phyloP scores from a whole-genome alignment of 371 early-diverging fungal species.

The Haplosporangium sp. region DNA sequence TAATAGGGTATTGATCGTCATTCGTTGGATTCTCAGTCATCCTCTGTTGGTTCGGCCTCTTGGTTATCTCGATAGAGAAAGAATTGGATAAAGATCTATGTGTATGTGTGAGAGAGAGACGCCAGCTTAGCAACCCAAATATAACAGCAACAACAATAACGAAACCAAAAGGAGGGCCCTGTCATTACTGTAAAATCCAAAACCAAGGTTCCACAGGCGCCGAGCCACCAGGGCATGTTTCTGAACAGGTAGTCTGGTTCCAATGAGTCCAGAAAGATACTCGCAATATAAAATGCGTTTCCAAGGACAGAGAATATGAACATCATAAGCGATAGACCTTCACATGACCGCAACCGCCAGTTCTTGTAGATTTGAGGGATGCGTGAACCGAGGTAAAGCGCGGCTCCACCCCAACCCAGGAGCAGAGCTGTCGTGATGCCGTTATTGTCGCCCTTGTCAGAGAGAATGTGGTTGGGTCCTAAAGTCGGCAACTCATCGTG shows the following conservation, averaged over 20 bases:
- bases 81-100: conserved; percentile 55
- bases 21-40: not conserved
- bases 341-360: conserved; percentile 71
- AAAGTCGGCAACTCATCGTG: conserved; percentile 14
- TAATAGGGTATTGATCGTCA: not conserved
- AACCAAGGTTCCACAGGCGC: conserved; percentile 57
- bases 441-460: not conserved
- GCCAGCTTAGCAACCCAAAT: too few relatives aligned
- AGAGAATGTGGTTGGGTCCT: not conserved
- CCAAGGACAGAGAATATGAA: conserved; percentile 84
- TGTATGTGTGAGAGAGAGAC: not conserved
- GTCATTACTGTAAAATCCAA: conserved; percentile 58
- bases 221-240: conserved; percentile 65
- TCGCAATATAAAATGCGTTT: conserved; percentile 73
- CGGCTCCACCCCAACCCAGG: conserved; percentile 30
- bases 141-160: too few relatives aligned
- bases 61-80: conserved; percentile 49
- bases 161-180: too few relatives aligned
- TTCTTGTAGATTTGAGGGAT: conserved; percentile 88
- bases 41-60: not conserved
- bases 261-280: conserved; percentile 60
- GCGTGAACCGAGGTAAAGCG: conserved; percentile 62
- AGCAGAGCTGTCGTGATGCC: conserved; percentile 1
- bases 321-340: conserved; percentile 82
- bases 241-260: conserved; percentile 55